Evolutionary conservation across 129 eudicot species (phyloP).

Genomic region (Tanacetum coccineum): DNA sequence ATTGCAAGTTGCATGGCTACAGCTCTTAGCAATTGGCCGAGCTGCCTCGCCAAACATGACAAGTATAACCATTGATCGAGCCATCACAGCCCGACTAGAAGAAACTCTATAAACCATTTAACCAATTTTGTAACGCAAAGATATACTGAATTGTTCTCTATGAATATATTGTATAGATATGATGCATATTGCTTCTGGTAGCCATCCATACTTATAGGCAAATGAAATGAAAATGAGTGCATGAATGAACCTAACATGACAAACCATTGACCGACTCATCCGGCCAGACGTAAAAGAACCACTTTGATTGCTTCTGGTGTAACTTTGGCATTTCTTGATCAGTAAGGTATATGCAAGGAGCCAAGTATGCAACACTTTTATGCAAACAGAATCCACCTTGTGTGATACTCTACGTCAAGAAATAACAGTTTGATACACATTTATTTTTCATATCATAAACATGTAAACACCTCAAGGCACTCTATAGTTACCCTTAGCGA

Average conservation of each 20-base stretch:
- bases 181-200: not conserved
- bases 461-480: too few species aligned
- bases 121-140: not conserved
- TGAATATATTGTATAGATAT: constrained; percentile 24
- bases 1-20: constrained; percentile 48
- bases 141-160: not conserved
- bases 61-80: constrained; percentile 24
- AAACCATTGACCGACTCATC: too few species aligned
- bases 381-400: not conserved
- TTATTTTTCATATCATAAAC: too few species aligned
- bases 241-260: not conserved
- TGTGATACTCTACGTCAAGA: not conserved
- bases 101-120: not conserved
- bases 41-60: constrained; percentile 21
- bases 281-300: not conserved
- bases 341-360: not conserved
- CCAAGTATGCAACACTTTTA: not conserved
- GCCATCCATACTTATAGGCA: constrained; percentile 7
- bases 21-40: constrained; percentile 58
- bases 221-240: not conserved
- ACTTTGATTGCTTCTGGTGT: constrained; percentile 19
- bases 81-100: constrained; percentile 26
- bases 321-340: constrained; percentile 17
- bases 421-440: too few species aligned
- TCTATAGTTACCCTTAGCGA: too few species aligned